Evolutionary conservation across 2,329 filamentous ascomycete genomes (phyloP), one percentile per base, ranked within the genome.

Genomic region (Thelonectria olida): DNA sequence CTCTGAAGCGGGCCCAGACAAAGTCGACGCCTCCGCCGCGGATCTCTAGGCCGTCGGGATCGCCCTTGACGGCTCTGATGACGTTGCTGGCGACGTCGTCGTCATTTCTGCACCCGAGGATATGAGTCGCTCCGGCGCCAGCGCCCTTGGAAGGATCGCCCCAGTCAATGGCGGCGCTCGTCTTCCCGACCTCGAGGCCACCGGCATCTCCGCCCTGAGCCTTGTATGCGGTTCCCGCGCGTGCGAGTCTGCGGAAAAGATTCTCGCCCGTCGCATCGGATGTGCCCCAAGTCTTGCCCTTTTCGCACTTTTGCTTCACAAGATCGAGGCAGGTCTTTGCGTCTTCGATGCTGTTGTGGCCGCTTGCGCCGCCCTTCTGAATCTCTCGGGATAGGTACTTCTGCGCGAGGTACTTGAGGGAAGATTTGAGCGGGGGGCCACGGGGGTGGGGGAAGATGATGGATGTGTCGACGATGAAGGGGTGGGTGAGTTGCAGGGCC

Each of bases 291-390:
- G 83, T 79, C 66, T 91, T 92, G 39, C 96, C 96, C 78, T 92
- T 96, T 76, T 98, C 94, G 75, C 95, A 97, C 76, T 99, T 99
- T 73, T 95, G 90, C 77, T 96, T 97, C 48, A 98, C 88, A 2
- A 99, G 89, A 71, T 98, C 94, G 13, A 99, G 88, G 66, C 93
- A 96, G 3, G 96, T 93, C 66, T 86, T 89, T 13, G 96, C 93
- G 75, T 99, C 96, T 77, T 99, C 96, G 64, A 97, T 85, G 60
- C 92, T 96, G 82, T 98, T 90, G 75, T 99, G 96, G 15, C 96
- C 96, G 15, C 75, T 75, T 15, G 84, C 82, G 51, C 90, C 91
- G 42, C 88, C 89, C 70, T 92, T 93, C 74, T 99, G 96, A 54
- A 99, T 97, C 75, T 96, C 92, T 58, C 92, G 90, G 52, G 85